Evolutionary conservation across 2,329 filamentous ascomycete species (phyloP), one percentile per base, ranked within the genome.

Genomic region (Ilyonectria destructans): DNA sequence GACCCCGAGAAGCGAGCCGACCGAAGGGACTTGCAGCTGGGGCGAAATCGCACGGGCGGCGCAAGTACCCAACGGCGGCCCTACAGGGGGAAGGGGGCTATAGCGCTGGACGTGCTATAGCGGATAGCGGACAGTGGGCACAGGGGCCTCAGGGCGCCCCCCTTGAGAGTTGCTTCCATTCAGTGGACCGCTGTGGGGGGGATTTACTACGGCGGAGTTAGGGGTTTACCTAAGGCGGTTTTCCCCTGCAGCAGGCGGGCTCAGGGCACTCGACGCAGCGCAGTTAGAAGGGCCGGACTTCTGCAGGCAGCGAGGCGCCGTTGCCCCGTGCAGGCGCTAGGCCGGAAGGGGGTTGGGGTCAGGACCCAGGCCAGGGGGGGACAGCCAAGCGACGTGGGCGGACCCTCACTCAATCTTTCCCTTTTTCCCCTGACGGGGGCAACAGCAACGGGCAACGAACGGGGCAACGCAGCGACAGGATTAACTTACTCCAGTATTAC

Each of bases 371-470:
- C 37, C 65, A 49, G 59, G 59, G 59, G 45, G 31, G 48, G 37
- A 40, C 21, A 40, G 59, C 29, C 43, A 67, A 61, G 58, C 58
- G 55, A 52, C 64, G 37, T 40, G 63, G 58, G 51, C 62, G 65
- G 62, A 67, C 64, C 67, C 65, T 58, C 62, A 62, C 58, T 67
- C 68, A 56, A 59, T 70, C 62, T 73, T 62, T 51, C 64, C 67
- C 58, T 56, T 62, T 70, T 72, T 67, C 73, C 73, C 73, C 73
- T 75, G 73, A 75, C 73, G 70, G 73, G 73, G 73, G 73, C 61
- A 60, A 64, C 35, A 51, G 57, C 56, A 49, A 57, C 26, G 40
- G 40, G 33, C 51, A 67, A 58, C 46, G 31, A 62, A 48, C 26
- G 26, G 51, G 35, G 54, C 46, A 21, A 54, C 54, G 37, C 55